Percentiles rank a stretch among this genome's conserved stretches.
Conservation (phyloP, 2,329 filamentous ascomycete species). For the Basipetospora chlamydospora region DNA sequence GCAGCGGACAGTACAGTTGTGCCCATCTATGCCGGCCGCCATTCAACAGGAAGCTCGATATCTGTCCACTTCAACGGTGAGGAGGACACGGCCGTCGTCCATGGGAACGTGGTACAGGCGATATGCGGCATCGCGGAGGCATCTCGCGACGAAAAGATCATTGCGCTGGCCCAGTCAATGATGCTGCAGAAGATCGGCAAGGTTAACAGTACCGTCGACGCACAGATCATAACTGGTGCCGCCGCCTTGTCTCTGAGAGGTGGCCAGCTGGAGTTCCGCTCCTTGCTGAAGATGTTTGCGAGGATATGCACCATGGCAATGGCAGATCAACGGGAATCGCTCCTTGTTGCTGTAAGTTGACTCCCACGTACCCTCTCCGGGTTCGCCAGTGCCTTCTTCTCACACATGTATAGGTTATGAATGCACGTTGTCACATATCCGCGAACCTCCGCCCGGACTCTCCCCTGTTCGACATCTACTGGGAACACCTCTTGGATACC, state of each 20-base stretch:
- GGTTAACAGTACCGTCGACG: slow-evolving; percentile 65
- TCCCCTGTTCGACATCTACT: slow-evolving; percentile 67
- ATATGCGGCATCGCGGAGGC: slow-evolving; percentile 79
- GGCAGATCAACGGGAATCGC: slow-evolving; percentile 48
- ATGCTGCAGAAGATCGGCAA: slow-evolving; percentile 90
- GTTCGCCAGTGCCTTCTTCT: neutral
- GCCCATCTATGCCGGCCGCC: slow-evolving; percentile 36
- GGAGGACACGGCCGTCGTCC: slow-evolving; percentile 63
- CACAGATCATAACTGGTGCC: slow-evolving; percentile 70
- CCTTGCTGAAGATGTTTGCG: slow-evolving; percentile 71
- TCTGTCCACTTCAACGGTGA: slow-evolving; percentile 63
- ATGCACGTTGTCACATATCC: slow-evolving; percentile 68
- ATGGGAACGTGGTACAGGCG: slow-evolving; percentile 83
- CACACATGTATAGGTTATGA: slow-evolving; percentile 41
- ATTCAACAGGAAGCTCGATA: slow-evolving; percentile 60
- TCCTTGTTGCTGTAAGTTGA: slow-evolving; percentile 54
- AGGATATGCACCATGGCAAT: slow-evolving; percentile 61
- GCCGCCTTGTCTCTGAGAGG: slow-evolving; percentile 64
- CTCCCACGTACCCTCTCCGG: no score
- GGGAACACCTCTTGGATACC: slow-evolving; percentile 68
- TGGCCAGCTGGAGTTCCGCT: slow-evolving; percentile 68
- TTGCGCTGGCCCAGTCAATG: slow-evolving; percentile 85
- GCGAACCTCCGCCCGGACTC: slow-evolving; percentile 52
- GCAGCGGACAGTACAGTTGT: slow-evolving; percentile 11
- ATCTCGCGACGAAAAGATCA: slow-evolving; percentile 81